A percentile compares a stretch with the other conserved stretches of the same genome.
Evolutionary conservation across 768 basidiomycete species (phyloP).

Genomic region (Hygrophorus russula): DNA sequence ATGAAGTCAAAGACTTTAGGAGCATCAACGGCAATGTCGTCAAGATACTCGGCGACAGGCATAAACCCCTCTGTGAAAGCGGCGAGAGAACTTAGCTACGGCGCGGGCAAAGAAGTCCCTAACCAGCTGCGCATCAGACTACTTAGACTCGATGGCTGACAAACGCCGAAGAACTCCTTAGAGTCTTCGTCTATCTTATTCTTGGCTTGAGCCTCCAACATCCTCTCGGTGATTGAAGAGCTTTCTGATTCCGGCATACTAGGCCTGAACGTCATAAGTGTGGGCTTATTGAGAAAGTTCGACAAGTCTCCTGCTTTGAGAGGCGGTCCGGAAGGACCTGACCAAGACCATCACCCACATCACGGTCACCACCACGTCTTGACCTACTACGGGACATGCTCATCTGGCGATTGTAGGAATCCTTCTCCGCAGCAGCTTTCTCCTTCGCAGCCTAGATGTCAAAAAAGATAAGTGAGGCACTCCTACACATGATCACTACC

Average conservation of each 20-base stretch:
- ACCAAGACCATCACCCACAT: slow-evolving; percentile 51
- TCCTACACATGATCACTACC: background rate
- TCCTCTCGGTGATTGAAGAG: slow-evolving; percentile 23
- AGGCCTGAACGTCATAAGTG: slow-evolving; percentile 72
- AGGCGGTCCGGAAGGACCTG: slow-evolving; percentile 39
- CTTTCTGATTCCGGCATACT: slow-evolving; percentile 38
- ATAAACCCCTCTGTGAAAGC: slow-evolving; percentile 69
- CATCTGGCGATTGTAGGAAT: slow-evolving; percentile 44
- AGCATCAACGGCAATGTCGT: slow-evolving; percentile 84
- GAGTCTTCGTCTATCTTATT: slow-evolving; percentile 72
- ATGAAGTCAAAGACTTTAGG: slow-evolving; percentile 76
- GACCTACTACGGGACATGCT: slow-evolving; percentile 89
- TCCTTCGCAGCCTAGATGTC: slow-evolving; percentile 44
- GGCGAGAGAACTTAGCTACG: slow-evolving; percentile 40
- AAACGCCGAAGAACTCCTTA: slow-evolving; percentile 81
- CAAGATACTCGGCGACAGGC: slow-evolving; percentile 62
- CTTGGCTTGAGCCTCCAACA: slow-evolving; percentile 58
- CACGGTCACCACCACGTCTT: slow-evolving; percentile 69
- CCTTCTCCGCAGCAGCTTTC: slow-evolving; percentile 54
- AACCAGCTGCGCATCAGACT: slow-evolving; percentile 68
- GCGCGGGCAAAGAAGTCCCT: slow-evolving; percentile 62
- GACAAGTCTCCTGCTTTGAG: slow-evolving; percentile 80
- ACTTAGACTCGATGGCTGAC: slow-evolving; percentile 76
- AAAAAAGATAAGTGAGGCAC: slow-evolving; percentile 2
- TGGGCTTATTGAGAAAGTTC: slow-evolving; percentile 61